These are phyloP conservation scores for Platanus orientalis DNA, from an alignment of 164 flowering plant genomes.

Conservation along the genomic window DNA sequence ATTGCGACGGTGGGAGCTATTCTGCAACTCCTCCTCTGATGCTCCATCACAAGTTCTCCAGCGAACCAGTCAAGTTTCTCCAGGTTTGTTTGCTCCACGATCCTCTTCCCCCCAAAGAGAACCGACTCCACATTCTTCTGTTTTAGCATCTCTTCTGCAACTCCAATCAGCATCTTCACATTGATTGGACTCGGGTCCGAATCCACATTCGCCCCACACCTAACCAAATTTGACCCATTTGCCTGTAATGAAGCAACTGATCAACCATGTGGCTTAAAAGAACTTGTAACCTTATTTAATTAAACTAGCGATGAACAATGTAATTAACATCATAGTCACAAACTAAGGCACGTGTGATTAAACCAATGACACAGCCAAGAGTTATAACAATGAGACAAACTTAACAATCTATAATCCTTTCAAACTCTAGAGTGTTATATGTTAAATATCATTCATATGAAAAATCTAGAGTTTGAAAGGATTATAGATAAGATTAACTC, in stretches of 20 bases:
- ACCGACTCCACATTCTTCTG: conserved; percentile 76
- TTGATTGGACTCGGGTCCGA: conserved; percentile 50
- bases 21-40: conserved; percentile 78
- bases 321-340: too few species aligned
- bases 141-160: conserved; percentile 70
- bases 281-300: too few species aligned
- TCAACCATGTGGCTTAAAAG: too few species aligned
- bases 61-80: conserved; percentile 82
- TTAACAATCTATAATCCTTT: too few species aligned
- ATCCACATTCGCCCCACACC: conserved; percentile 49
- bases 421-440: too few species aligned
- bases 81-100: conserved; percentile 54
- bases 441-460: too few species aligned
- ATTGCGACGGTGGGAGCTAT: conserved; percentile 86
- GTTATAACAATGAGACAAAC: too few species aligned
- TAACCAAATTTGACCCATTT: conserved; percentile 49
- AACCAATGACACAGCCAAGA: too few species aligned
- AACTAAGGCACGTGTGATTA: too few species aligned
- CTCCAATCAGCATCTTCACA: conserved; percentile 47
- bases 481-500: too few species aligned
- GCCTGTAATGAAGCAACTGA: conserved; percentile 46
- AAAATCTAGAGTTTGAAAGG: too few species aligned
- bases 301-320: too few species aligned
- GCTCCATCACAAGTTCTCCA: conserved; percentile 61
- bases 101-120: conserved; percentile 66